A percentile compares a stretch with the other conserved stretches of the same genome.
These are phyloP conservation scores for Dalbergia oliveri DNA, from an alignment of 306 rosid species.

Conservation along the genomic window DNA sequence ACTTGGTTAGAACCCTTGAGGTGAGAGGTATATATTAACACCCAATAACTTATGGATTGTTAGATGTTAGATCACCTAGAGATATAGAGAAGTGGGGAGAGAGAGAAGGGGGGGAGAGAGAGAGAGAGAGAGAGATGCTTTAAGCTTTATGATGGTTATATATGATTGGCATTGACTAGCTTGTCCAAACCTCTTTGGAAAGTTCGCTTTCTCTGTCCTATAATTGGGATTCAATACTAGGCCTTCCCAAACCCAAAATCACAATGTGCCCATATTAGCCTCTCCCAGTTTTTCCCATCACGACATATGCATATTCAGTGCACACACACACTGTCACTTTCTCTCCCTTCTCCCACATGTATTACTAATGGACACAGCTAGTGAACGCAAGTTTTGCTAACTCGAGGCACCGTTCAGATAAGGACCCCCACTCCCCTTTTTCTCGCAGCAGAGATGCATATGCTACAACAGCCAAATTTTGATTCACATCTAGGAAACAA, in stretches of 20 bases:
- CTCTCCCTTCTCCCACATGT: slow-evolving; percentile 32
- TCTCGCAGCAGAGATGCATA: neutral
- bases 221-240: slow-evolving; percentile 52
- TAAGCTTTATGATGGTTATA: slow-evolving; percentile 49
- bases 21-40: neutral
- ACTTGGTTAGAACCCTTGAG: neutral
- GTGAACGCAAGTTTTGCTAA: slow-evolving; percentile 49
- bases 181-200: slow-evolving; percentile 94
- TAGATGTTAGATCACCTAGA: neutral
- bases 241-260: slow-evolving; percentile 50
- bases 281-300: slow-evolving; percentile 26
- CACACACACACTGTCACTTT: slow-evolving; percentile 32
- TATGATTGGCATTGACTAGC: slow-evolving; percentile 93
- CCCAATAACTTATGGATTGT: neutral
- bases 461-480: slow-evolving; percentile 40
- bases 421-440: slow-evolving; percentile 41
- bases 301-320: too few species aligned
- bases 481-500: slow-evolving; percentile 48
- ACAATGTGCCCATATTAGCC: slow-evolving; percentile 31
- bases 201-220: slow-evolving; percentile 66
- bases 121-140: slow-evolving; percentile 38
- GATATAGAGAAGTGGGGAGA: slow-evolving; percentile 33
- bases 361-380: slow-evolving; percentile 30
- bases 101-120: slow-evolving; percentile 13
- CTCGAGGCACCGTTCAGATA: slow-evolving; percentile 41